Evolutionary conservation across 2,329 filamentous ascomycete species (phyloP), one percentile per base, ranked within the genome.

Genomic region (Paraphaeosphaeria minitans): DNA sequence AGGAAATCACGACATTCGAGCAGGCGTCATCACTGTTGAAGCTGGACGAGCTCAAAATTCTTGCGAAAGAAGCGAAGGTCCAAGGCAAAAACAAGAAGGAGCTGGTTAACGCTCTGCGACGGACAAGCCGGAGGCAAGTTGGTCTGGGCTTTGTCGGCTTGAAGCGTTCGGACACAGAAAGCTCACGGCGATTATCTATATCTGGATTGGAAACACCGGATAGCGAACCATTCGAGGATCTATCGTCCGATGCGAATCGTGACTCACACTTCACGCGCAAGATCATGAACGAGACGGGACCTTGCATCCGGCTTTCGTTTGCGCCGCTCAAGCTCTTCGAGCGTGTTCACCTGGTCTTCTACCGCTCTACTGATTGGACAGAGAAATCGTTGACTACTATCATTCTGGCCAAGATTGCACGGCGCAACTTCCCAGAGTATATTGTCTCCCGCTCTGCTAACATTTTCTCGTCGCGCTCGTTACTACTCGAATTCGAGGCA

Each of bases 361-460:
- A 98, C 75, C 85, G 94, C 58, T 97, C 93, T 10, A 96, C 92
- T 0, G 91, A 97, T 74, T 99, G 95, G 95, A 96, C 93, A 0
- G 94, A 98, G 69, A 98, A 97, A 75, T 97, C 94, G 1, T 81
- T 99, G 14, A 98, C 92, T 1, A 94, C 93, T 0, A 94, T 98
- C 55, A 97, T 99, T 46, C 83, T 99, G 5, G 92, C 95, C 8
- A 93, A 94, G 63, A 96, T 96, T 57, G 91, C 93, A 1, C 85
- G 88, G 45, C 85, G 92, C 37, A 95, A 93, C 72, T 99, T 97
- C 64, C 93, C 94, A 0, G 82, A 89, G 3, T 99, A 97, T 70
- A 85, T 98, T 22, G 93, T 98, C 5, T 96, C 90, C 59, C 87
- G 95, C 35, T 96, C 93, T 0, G 86, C 89, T 27, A 96, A 92